These are phyloP conservation scores for Capsicum chinense DNA, from an alignment of 257 asterid genomes.

Conservation along the genomic window DNA sequence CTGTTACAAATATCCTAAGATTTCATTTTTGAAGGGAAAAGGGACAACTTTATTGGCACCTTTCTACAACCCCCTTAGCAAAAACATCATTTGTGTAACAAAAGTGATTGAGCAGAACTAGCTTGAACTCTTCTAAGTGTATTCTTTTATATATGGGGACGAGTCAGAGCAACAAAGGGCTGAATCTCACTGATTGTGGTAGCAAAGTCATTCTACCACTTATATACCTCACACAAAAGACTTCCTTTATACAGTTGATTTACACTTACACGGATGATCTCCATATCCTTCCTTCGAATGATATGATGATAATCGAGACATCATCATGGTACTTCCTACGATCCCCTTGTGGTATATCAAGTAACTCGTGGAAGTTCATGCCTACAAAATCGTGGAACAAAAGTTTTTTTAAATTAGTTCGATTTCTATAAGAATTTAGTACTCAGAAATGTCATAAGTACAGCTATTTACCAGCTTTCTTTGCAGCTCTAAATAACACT, in stretches of 20 bases:
- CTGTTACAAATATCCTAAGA: constrained; percentile 15
- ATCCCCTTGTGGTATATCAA: constrained; percentile 92
- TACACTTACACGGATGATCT: constrained; percentile 76
- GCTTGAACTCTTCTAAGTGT: constrained; percentile 27
- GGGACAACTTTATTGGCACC: constrained; percentile 22
- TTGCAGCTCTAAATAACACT: constrained; percentile 93
- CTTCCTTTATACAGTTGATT: constrained; percentile 29
- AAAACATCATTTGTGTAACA: constrained; percentile 29
- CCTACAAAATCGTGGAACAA: constrained; percentile 49
- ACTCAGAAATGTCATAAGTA: neutral
- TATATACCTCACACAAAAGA: neutral
- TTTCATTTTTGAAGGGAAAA: neutral
- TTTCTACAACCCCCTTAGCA: constrained; percentile 39
- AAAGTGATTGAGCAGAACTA: neutral
- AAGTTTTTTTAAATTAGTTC: neutral
- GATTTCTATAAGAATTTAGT: neutral
- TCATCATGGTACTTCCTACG: constrained; percentile 87
- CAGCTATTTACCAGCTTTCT: constrained; percentile 73
- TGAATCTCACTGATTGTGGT: neutral
- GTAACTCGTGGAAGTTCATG: constrained; percentile 78
- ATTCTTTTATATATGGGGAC: neutral
- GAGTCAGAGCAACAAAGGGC: neutral
- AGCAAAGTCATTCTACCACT: neutral
- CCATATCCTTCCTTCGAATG: constrained; percentile 96
- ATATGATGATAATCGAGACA: constrained; percentile 82